These are phyloP conservation scores for Mycena sanguinolenta DNA, from an alignment of 768 basidiomycete genomes.

Conservation along the genomic window DNA sequence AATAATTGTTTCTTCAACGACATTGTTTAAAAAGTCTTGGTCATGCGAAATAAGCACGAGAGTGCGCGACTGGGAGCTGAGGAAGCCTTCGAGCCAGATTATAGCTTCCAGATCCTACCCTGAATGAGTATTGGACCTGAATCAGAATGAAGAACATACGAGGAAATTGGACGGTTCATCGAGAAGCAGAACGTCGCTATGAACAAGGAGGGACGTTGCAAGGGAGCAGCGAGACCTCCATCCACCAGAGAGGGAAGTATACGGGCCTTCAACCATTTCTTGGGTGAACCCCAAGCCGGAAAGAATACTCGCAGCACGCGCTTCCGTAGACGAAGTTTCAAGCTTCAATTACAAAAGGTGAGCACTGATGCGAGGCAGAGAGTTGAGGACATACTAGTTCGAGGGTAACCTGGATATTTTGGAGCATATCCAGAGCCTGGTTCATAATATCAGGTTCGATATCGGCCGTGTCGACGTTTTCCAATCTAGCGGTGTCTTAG, in stretches of 20 bases:
- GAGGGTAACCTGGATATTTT: constrained; percentile 31
- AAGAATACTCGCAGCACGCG: constrained; percentile 66
- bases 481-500: constrained; percentile 7
- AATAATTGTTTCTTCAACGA: constrained; percentile 73
- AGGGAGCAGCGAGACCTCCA: constrained; percentile 74
- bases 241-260: constrained; percentile 69
- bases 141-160: constrained; percentile 3
- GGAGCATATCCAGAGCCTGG: constrained; percentile 38
- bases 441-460: constrained; percentile 40
- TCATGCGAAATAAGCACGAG: constrained; percentile 79
- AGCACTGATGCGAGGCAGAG: not conserved
- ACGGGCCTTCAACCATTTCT: constrained; percentile 52
- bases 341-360: constrained; percentile 31
- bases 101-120: constrained; percentile 61
- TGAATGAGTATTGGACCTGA: not conserved
- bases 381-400: constrained; percentile 24
- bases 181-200: constrained; percentile 68
- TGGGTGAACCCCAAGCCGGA: constrained; percentile 70
- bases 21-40: constrained; percentile 69
- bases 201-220: constrained; percentile 69
- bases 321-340: constrained; percentile 57
- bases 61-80: constrained; percentile 58
- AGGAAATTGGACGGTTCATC: constrained; percentile 71
- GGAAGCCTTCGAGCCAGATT: constrained; percentile 67
- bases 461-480: constrained; percentile 41